Evolutionary conservation across 2,329 filamentous ascomycete genomes (phyloP), one percentile per base, ranked within the genome.

Genomic region (Fusarium setosum): DNA sequence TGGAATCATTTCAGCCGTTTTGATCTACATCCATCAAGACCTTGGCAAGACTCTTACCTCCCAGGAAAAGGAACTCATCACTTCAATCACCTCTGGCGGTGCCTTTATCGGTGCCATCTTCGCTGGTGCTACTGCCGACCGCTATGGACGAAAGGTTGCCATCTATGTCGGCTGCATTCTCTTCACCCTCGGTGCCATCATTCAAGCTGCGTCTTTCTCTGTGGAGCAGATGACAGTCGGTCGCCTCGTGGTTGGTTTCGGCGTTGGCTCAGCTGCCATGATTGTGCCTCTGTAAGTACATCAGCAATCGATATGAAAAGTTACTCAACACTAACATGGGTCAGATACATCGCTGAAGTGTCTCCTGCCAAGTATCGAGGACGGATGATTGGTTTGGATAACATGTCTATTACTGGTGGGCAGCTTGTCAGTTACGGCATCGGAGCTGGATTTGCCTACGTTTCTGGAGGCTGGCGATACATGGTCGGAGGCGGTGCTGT

Each of bases 11-110:
- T 75, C 71, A 1, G 66, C 76, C 7, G 75, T 75, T 6, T 56
- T 78, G 23, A 60, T 75, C 23, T 72, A 72, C 40, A 63, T 72
- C 24, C 10, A 60, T 10, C 13, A 65, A 15, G 70, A 72, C 49
- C 78, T 85, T 9, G 77, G 78, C 24, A 74, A 78, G 29, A 73
- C 73, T 8, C 71, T 83, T 5, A 74, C 65, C 23, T 76, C 79
- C 5, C 77, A 74, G 4, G 82, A 86, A 59, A 80, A 83, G 62
- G 83, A 86, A 63, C 74, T 86, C 24, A 79, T 86, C 32, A 86
- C 84, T 1, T 84, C 83, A 0, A 77, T 86, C 17, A 83, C 80
- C 18, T 83, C 80, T 7, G 83, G 80, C 1, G 72, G 72, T 37
- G 72, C 72, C 15, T 69, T 74, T 8, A 52, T 74, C 7, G 72